Evolutionary conservation across 176 grass and related monocot genomes (phyloP).

Genomic region (Metroxylon sagu): DNA sequence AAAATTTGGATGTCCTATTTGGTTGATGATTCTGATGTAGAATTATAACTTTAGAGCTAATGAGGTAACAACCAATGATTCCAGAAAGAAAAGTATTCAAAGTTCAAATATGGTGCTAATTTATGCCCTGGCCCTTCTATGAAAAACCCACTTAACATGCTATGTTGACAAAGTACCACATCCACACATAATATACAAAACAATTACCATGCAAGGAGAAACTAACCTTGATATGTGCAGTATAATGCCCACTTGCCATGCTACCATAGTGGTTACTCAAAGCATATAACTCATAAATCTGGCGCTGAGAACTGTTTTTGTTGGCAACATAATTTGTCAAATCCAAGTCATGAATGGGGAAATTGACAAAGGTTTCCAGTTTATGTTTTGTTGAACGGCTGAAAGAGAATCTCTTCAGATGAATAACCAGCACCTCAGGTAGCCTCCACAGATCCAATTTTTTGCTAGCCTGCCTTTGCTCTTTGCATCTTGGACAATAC

Average conservation of each 20-base stretch:
- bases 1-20: too few relatives aligned
- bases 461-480: slow-evolving; percentile 98
- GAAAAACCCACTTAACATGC: too few relatives aligned
- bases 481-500: slow-evolving; percentile 96
- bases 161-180: too few relatives aligned
- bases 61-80: too few relatives aligned
- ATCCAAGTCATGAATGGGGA: slow-evolving; percentile 89
- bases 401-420: slow-evolving; percentile 97
- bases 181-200: too few relatives aligned
- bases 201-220: background rate
- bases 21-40: too few relatives aligned
- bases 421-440: slow-evolving; percentile 93
- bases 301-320: slow-evolving; percentile 57
- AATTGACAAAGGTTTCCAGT: slow-evolving; percentile 91
- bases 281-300: slow-evolving; percentile 81
- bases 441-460: slow-evolving; percentile 98
- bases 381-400: slow-evolving; percentile 93
- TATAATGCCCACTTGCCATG: slow-evolving; percentile 98
- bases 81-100: too few relatives aligned
- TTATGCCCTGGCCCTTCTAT: too few relatives aligned
- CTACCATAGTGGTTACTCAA: slow-evolving; percentile 96
- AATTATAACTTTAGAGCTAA: too few relatives aligned
- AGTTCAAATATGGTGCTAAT: too few relatives aligned
- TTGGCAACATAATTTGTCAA: slow-evolving; percentile 93
- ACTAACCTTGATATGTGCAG: slow-evolving; percentile 84